Base-by-base conservation (phyloP, 1,284 basidiomycete species). In the Apiotrichum sp. region DNA sequence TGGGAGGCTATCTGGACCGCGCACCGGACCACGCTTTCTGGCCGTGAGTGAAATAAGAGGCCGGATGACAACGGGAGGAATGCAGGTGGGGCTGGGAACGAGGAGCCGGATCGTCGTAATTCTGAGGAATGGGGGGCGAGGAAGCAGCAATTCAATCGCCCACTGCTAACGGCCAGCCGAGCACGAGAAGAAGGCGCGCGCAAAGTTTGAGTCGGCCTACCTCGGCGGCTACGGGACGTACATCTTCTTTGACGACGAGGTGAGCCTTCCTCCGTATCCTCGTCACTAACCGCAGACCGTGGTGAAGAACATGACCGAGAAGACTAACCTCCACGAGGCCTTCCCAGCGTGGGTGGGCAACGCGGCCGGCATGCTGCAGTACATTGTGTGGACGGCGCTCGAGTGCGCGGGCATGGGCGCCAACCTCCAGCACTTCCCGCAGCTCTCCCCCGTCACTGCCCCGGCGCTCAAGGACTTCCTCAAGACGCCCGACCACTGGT, bases 311-410 rank as follows among this genome's bases (percentile, higher is more conserved):
- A 78, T 73, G 65, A 65, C 67, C 6, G 64, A 64, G 35, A 67
- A 72, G 53, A 78, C 78, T 71, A 47, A 57, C 33, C 65, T 64
- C 47, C 58, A 59, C 42, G 39, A 64, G 63, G 50, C 48, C 16
- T 70, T 73, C 65, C 59, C 61, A 8, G 55, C 58, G 22, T 73
- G 67, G 68, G 59, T 62, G 13, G 58, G 64, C 29, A 64, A 70
- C 59, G 61, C 67, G 4, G 52, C 65, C 5, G 71, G 70, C 55
- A 78, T 78, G 58, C 67, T 75, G 6, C 78, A 79, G 60, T 67
- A 69, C 61, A 71, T 75, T 55, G 61, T 73, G 22, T 80, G 79
- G 80, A 75, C 74, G n/a, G 73, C 78, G 0, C 68, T 81, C 32
- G 72, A 72, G 45, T 59, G 64, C 22, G 77, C 78, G 41, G 78